phyloP scores from a whole-genome alignment of 2,329 filamentous ascomycete genomes.

The Daldinia sp. region DNA sequence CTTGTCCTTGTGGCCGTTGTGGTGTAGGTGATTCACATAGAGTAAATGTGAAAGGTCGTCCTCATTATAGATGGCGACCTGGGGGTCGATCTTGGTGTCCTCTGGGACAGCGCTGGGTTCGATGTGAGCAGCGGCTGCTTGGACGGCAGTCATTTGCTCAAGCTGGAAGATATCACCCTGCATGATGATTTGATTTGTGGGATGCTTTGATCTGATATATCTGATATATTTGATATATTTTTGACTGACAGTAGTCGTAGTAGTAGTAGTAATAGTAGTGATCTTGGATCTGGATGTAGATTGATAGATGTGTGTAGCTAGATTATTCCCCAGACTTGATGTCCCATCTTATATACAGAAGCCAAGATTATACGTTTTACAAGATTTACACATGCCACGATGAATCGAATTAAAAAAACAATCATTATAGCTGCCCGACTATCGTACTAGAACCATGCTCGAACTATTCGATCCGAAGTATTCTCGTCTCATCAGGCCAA shows the following conservation, averaged over 20 bases:
- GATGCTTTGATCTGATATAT: slow-evolving; percentile 28
- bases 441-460: slow-evolving; percentile 35
- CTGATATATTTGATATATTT: background rate
- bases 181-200: slow-evolving; percentile 38
- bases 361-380: slow-evolving; percentile 3
- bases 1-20: slow-evolving; percentile 43
- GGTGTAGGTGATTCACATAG: slow-evolving; percentile 43
- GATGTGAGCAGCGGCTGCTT: slow-evolving; percentile 24
- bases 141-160: slow-evolving; percentile 41
- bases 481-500: slow-evolving; percentile 41
- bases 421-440: slow-evolving; percentile 1
- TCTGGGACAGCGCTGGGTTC: slow-evolving; percentile 21
- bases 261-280: background rate
- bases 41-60: slow-evolving; percentile 51
- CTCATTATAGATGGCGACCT: slow-evolving; percentile 51
- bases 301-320: slow-evolving; percentile 15
- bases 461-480: slow-evolving; percentile 41
- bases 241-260: background rate
- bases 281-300: slow-evolving; percentile 10
- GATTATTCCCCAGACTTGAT: background rate
- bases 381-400: slow-evolving; percentile 16
- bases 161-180: slow-evolving; percentile 51
- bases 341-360: slow-evolving; percentile 31
- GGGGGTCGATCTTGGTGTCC: slow-evolving; percentile 20
- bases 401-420: slow-evolving; percentile 11